Conservation (phyloP, 495 filamentous ascomycete genomes). For the Podospora pseudoanserina region DNA sequence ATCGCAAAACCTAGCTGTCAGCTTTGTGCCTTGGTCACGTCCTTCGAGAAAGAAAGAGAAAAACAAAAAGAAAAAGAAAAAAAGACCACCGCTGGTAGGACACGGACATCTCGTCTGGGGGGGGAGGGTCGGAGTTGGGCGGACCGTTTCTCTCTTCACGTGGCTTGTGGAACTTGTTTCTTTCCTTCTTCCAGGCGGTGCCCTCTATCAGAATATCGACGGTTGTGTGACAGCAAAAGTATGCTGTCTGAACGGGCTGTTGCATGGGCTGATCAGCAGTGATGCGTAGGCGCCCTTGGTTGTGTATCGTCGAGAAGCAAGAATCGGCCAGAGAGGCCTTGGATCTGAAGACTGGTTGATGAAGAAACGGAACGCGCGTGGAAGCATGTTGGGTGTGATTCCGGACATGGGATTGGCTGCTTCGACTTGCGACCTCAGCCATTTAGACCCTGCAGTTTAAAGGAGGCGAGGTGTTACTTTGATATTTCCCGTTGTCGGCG, state of each 20-base stretch:
- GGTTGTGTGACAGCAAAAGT: background rate
- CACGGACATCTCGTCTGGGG: background rate
- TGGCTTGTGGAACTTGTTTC: conserved; percentile 13
- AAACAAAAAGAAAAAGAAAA: too few relatives aligned
- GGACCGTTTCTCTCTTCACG: conserved; percentile 1
- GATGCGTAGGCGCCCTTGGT: background rate
- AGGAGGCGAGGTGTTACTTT: conserved; percentile 14
- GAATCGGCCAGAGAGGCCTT: background rate
- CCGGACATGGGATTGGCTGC: conserved; percentile 8
- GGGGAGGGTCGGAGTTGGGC: background rate
- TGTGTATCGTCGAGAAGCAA: background rate
- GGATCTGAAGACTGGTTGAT: background rate
- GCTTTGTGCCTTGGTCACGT: too few relatives aligned
- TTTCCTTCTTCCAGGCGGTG: background rate
- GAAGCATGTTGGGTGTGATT: conserved; percentile 1
- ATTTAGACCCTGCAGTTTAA: conserved; percentile 15
- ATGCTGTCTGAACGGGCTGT: background rate
- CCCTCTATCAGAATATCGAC: background rate
- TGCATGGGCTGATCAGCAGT: background rate
- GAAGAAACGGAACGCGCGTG: background rate
- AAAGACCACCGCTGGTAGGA: too few relatives aligned
- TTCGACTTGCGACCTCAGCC: background rate
- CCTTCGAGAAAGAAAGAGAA: too few relatives aligned
- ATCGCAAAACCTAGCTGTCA: too few relatives aligned
- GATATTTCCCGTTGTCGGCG: conserved; percentile 1